Percentiles rank a stretch among this genome's conserved stretches.
These are phyloP conservation scores for Zygotorulaspora florentina DNA, from an alignment of 805 yeast genomes.

Conservation along the genomic window DNA sequence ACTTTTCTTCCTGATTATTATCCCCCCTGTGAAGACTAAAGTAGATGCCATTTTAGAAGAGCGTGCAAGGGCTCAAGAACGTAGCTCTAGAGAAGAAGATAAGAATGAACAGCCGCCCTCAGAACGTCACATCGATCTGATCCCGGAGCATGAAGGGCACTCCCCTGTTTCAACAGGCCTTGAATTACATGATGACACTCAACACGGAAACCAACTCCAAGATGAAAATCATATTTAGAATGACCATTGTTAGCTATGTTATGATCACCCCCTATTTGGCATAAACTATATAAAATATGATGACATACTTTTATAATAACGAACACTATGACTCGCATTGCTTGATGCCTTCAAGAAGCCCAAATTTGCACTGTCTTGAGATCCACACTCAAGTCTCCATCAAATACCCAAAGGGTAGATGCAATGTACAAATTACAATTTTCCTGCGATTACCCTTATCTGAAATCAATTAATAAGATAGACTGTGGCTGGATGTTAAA, in stretches of 20 bases:
- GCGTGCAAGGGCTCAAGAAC: conserved; percentile 8
- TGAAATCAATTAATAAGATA: not conserved
- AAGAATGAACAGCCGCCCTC: not conserved
- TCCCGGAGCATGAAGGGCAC: not conserved
- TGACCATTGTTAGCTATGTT: too few species aligned
- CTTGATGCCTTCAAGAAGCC: too few species aligned
- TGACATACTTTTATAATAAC: too few species aligned
- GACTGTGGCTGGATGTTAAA: not conserved
- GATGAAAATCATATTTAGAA: too few species aligned
- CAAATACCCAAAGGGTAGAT: too few species aligned
- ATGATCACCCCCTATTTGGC: not conserved
- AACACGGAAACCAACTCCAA: not conserved
- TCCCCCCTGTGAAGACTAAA: conserved; percentile 19
- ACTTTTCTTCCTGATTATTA: conserved; percentile 21
- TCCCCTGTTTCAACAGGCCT: conserved; percentile 6
- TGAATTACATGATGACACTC: conserved; percentile 4
- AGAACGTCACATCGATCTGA: conserved; percentile 1
- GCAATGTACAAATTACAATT: too few species aligned
- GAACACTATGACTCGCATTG: too few species aligned
- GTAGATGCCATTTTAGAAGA: conserved; percentile 16
- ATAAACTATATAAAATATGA: too few species aligned
- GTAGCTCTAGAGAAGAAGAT: conserved; percentile 5
- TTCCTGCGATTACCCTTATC: not conserved
- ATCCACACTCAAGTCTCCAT: too few species aligned
- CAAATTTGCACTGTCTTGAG: too few species aligned